Conservation (phyloP, 345 rosid species). For the Ricinus communis region DNA sequence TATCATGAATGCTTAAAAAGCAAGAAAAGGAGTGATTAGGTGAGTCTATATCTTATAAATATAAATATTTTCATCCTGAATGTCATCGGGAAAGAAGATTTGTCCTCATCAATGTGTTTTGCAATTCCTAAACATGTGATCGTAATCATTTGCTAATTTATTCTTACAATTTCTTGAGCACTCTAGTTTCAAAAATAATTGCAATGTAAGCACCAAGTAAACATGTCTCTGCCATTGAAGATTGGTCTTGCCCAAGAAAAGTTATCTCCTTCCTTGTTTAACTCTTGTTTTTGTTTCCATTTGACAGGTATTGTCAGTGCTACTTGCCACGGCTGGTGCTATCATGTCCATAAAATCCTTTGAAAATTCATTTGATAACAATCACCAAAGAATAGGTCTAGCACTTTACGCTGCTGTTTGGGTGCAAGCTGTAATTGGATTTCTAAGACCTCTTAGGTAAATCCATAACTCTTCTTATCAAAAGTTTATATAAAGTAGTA, state of each 20-base stretch:
- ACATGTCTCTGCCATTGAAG: too few relatives aligned
- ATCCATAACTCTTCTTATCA: neutral
- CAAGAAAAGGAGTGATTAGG: slow-evolving; percentile 7
- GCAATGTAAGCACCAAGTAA: neutral
- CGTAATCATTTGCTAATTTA: slow-evolving; percentile 10
- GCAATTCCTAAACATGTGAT: neutral
- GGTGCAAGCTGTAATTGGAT: slow-evolving; percentile 57
- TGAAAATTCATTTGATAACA: slow-evolving; percentile 62
- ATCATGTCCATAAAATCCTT: slow-evolving; percentile 53
- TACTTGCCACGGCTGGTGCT: slow-evolving; percentile 57
- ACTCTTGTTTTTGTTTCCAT: neutral
- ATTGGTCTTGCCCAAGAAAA: too few relatives aligned
- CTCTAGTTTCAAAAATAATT: neutral
- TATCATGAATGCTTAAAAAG: slow-evolving; percentile 18
- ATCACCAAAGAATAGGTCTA: slow-evolving; percentile 61
- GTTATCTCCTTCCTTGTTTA: too few relatives aligned
- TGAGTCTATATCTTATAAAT: neutral
- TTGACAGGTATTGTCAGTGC: slow-evolving; percentile 46
- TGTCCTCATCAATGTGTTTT: neutral
- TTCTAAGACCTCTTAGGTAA: slow-evolving; percentile 49
- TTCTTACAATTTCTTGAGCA: slow-evolving; percentile 2
- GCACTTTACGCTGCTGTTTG: slow-evolving; percentile 56
- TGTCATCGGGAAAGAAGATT: neutral
- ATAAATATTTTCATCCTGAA: neutral
- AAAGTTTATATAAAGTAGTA: too few relatives aligned